Evolutionary conservation across 495 filamentous ascomycete species (phyloP), one percentile per base, ranked within the genome.

Genomic region (Schizothecium vesticola): DNA sequence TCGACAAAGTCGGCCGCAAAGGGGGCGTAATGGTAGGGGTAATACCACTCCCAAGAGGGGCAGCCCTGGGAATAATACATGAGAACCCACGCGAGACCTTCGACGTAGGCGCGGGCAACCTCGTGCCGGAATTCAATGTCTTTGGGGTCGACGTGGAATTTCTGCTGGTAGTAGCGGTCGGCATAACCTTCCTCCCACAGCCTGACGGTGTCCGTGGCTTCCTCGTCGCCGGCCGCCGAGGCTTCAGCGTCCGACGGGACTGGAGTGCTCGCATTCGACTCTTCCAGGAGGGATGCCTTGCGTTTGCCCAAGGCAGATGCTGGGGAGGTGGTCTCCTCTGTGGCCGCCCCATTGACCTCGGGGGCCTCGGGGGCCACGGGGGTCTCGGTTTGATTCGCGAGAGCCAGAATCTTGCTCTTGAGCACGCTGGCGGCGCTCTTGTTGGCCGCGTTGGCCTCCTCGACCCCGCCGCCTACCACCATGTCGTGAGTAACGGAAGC

Each of bases 31-130:
- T 99, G 95, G 75, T 98, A 94, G 1, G 95, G 95, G 74, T 97
- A 99, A 75, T 93, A 99, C 95, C 95, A 99, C 62, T 90, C 94
- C 95, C 96, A 98, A 2, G 92, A 96, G 12, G 96, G 92, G 73
- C 95, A 98, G 21, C 96, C 95, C 78, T 99, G 95, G 76, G 97
- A 96, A 78, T 99, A 99, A 75, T 99, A 99, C 21, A 90, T 83
- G 25, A 99, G 81, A n/a, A 98, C 95, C 95, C 96, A 99, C 36
- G 90, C 90, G n/a, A 98, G 86, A 59, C 95, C 95, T 81, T 97
- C 92, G n/a, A 93, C 92, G 77, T 99, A 99, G 19, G 90, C 86
- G 61, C 89, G 86, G n/a, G 89, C 95, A 72, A 99, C 96, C 77
- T 95, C 89, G 78, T 93, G 90, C 65, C 95, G 88, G 79, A 98